Base-by-base conservation (phyloP, 805 yeast species). In the Kuraishia piskuri region DNA sequence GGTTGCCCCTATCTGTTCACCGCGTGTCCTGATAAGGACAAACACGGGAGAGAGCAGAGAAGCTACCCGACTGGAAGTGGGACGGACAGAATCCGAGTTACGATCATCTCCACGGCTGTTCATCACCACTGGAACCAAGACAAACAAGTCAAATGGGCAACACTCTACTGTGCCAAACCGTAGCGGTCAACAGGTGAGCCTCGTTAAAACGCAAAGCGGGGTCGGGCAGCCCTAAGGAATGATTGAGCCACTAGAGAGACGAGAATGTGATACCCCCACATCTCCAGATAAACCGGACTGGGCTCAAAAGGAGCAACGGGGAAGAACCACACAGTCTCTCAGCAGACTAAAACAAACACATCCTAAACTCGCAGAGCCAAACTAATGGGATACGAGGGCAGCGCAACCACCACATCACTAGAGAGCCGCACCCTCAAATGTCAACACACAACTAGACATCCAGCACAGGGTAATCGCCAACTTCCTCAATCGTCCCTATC, bases 271-370 rank as follows among this genome's bases (percentile, higher is more conserved):
- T 50, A 17, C 23, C 19, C 20, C 50, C 37, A 24, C 40, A n/a
- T 31, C 40, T 31, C 17, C 40, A 4, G 48, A 17, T 37, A 48
- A 40, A 23, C 31, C 23, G 48, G 26, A 23, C 48, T 50, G 50
- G 59, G 54, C 59, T 56, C 60, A 54, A 55, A 54, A 60, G 63
- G 60, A 56, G 62, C 59, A 49, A 54, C 23, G 24, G 46, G 23
- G 31, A 44, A 49, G 17, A 22, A 40, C 26, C 49, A 49, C 46
- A 19, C 26, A 54, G n/a, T 10, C 31, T 10, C 31, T 25, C 31
- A 25, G 31, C 31, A 25, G 31, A 25, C 7, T 25, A 7, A 25
- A 25, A 25, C 31, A n/a, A n/a, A n/a, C n/a, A n/a, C n/a, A n/a
- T n/a, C n/a, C n/a, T 10, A 7, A 7, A 10, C 31, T 10, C 31